Evolutionary conservation across 148 eudicot genomes (phyloP), one percentile per base, ranked within the genome.

Genomic region (Rhododendron vialii): DNA sequence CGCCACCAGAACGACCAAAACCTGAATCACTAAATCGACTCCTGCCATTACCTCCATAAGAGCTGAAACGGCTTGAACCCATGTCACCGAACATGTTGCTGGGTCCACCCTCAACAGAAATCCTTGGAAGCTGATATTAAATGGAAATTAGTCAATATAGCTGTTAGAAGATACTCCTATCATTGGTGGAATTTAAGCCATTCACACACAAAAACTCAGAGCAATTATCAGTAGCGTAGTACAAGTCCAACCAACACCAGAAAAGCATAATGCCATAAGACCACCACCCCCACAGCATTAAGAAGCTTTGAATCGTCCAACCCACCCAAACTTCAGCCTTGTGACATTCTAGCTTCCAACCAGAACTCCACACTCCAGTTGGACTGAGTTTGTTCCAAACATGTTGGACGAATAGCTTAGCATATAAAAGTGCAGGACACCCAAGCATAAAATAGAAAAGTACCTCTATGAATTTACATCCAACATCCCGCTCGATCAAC

Each of bases 401-500:
- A 45, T 2, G 78, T 79, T 59, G 17, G 36, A 80, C 47, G 38
- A 65, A 15, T 5, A 67, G 13, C 13, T 78, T 45, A 59, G 43
- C 14, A 45, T 3, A 47, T 7, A 63, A 7, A 67, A 28, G 73
- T 13, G 43, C 48, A 43, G 33, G 47, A 80, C 20, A 50, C 35
- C 50, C 5, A 9, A 74, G 18, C 24, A 82, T 22, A 10, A 77
- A 55, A 5, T 79, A 33, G 45, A 35, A 75, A 18, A 67, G 83
- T 84, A 96, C 99, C 96, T 92, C 92, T 51, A 26, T 65, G 83
- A 96, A 96, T 87, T 69, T 90, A 91, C 94, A 92, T 81, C 98
- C 98, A 28, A 95, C 96, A 81, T 96, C 98, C 81, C 98, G 94
- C 89, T 95, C 98, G 76, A 94, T 92, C 38, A 59, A 82, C 87